phyloP scores from a whole-genome alignment of 495 filamentous ascomycete genomes.

The Neurospora intermedia region DNA sequence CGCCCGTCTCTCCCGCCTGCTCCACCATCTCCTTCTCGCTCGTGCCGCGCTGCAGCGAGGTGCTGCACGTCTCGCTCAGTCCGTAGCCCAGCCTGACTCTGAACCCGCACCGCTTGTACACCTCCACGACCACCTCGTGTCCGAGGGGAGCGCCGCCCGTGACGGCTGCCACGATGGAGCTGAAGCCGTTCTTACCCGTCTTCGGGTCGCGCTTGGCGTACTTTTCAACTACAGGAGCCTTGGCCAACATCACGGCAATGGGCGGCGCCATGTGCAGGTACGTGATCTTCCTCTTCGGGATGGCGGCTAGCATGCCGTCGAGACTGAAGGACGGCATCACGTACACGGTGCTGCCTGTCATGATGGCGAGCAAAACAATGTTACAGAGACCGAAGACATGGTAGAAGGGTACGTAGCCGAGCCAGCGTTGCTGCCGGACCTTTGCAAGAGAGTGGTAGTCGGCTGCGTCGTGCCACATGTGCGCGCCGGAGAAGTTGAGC shows the following conservation, averaged over 20 bases:
- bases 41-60: conserved; percentile 45
- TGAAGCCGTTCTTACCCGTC: conserved; percentile 18
- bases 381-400: conserved; percentile 26
- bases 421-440: conserved; percentile 46
- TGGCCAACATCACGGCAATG: conserved; percentile 56
- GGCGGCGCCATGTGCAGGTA: conserved; percentile 61
- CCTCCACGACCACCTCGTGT: conserved; percentile 49
- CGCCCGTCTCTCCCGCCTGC: conserved; percentile 47
- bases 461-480: conserved; percentile 27
- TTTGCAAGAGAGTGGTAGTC: conserved; percentile 6
- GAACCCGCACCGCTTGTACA: conserved; percentile 53
- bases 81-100: conserved; percentile 62
- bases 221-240: conserved; percentile 49
- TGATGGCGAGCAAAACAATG: conserved; percentile 45
- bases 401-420: conserved; percentile 26
- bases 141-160: conserved; percentile 55
- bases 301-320: conserved; percentile 41
- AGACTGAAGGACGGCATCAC: conserved; percentile 52
- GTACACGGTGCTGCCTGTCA: conserved; percentile 46
- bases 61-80: conserved; percentile 58
- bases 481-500: conserved; percentile 18
- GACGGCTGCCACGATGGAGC: conserved; percentile 13
- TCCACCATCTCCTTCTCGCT: conserved; percentile 46
- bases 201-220: conserved; percentile 44
- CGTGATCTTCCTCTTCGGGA: conserved; percentile 40